phyloP scores from a whole-genome alignment of 2,329 filamentous ascomycete species.

The Emmonsia crescens region DNA sequence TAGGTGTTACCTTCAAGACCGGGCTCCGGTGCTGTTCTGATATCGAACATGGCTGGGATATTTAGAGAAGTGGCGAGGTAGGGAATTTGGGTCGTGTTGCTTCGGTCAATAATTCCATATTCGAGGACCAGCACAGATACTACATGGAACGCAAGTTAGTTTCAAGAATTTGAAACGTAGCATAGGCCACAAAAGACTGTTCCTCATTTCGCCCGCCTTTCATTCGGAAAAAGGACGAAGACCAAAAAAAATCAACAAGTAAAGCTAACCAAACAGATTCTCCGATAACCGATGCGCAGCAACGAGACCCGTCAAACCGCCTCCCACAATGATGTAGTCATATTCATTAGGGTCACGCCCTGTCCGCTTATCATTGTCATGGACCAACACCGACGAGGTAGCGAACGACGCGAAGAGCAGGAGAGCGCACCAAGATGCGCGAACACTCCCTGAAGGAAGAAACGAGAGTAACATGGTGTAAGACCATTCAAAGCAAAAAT shows the following conservation, averaged over 20 bases:
- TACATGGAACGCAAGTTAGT: constrained; percentile 1
- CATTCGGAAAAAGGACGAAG: neutral
- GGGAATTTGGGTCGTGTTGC: constrained; percentile 11
- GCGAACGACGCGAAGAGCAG: constrained; percentile 1
- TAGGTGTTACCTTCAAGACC: constrained; percentile 19
- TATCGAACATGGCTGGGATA: constrained; percentile 19
- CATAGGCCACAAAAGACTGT: neutral
- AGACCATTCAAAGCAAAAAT: neutral
- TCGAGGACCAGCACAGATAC: constrained; percentile 15
- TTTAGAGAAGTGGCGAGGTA: constrained; percentile 11
- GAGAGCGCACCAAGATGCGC: neutral
- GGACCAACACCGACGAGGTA: neutral
- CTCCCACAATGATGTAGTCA: constrained; percentile 9
- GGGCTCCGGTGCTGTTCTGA: constrained; percentile 22
- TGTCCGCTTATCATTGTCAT: neutral
- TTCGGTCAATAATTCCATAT: constrained; percentile 14
- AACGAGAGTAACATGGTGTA: constrained; percentile 2
- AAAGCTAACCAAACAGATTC: constrained; percentile 2
- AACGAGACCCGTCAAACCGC: constrained; percentile 7
- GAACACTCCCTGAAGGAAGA: neutral
- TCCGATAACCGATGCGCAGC: constrained; percentile 6
- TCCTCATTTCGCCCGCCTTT: neutral
- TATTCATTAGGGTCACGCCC: neutral
- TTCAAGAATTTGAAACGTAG: neutral
- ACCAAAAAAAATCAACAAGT: neutral